Conservation (phyloP, 2,329 filamentous ascomycete genomes). For the Dactylonectria macrodidyma region DNA sequence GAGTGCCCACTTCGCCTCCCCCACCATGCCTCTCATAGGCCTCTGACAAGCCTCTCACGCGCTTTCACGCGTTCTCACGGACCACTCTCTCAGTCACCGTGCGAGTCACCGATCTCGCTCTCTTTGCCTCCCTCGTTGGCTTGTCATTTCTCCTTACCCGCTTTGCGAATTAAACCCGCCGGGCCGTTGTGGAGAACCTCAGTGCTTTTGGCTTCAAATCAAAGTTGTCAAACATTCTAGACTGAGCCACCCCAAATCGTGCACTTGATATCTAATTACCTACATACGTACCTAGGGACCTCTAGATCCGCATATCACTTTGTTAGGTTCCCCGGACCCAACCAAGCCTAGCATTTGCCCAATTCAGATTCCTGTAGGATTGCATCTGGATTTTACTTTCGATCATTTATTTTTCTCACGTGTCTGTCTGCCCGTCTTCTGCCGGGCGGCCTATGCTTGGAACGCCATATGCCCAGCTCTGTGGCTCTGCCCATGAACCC, state of each 20-base stretch:
- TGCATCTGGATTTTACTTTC: neutral
- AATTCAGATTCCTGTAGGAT: neutral
- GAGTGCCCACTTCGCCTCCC: constrained; percentile 34
- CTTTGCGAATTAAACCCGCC: constrained; percentile 24
- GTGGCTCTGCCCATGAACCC: constrained; percentile 4
- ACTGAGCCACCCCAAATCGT: neutral
- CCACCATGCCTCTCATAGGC: constrained; percentile 34
- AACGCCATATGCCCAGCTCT: constrained; percentile 16
- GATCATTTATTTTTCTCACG: constrained; percentile 1
- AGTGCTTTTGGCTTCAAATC: neutral
- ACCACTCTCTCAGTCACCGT: constrained; percentile 19
- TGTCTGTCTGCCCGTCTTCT: constrained; percentile 1
- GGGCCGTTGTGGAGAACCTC: constrained; percentile 19
- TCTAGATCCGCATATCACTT: neutral
- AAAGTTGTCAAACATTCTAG: neutral
- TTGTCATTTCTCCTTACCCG: constrained; percentile 1
- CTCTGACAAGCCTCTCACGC: constrained; percentile 27
- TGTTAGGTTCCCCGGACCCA: constrained; percentile 7
- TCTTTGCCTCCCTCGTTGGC: constrained; percentile 14
- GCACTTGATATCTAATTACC: neutral
- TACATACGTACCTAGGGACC: too few species aligned
- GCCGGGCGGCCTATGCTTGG: constrained; percentile 15
- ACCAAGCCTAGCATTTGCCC: neutral
- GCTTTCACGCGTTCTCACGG: constrained; percentile 19
- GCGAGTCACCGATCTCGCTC: constrained; percentile 10